phyloP scores from a whole-genome alignment of 805 yeast species.

The Ogataea chonburiensis region DNA sequence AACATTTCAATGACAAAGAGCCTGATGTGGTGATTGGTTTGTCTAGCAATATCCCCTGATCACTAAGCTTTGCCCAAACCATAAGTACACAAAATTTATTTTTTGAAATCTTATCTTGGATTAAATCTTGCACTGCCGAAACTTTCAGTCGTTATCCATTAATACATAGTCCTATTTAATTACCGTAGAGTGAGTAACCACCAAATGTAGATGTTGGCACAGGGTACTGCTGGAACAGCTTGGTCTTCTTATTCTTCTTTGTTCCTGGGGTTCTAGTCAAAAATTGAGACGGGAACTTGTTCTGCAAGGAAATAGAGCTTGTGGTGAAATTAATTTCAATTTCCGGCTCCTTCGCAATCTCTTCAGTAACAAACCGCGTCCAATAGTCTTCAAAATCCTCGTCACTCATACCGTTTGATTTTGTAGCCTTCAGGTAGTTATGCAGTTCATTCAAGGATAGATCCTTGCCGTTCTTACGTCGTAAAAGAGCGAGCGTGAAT shows the following conservation, averaged over 20 bases:
- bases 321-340: conserved; percentile 60
- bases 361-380: conserved; percentile 51
- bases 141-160: conserved; percentile 7
- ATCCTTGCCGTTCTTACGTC: conserved; percentile 64
- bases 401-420: conserved; percentile 42
- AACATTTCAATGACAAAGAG: neutral
- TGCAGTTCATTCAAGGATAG: conserved; percentile 68
- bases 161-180: conserved; percentile 12
- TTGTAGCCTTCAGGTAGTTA: conserved; percentile 58
- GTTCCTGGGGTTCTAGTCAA: conserved; percentile 26
- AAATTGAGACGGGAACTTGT: conserved; percentile 21
- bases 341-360: conserved; percentile 52
- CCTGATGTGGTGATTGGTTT: neutral
- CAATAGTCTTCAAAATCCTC: conserved; percentile 77
- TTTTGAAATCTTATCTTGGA: conserved; percentile 1
- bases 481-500: conserved; percentile 62
- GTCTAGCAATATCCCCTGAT: conserved; percentile 7
- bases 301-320: conserved; percentile 24
- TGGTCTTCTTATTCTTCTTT: conserved; percentile 35
- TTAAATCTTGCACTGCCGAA: conserved; percentile 2
- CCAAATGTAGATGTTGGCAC: conserved; percentile 19
- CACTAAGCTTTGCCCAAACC: conserved; percentile 9
- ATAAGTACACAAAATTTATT: neutral
- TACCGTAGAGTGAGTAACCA: conserved; percentile 14
- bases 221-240: conserved; percentile 53